Evolutionary conservation across 371 early-diverging fungal genomes (phyloP).

Genomic region (Coemansia sp.): DNA sequence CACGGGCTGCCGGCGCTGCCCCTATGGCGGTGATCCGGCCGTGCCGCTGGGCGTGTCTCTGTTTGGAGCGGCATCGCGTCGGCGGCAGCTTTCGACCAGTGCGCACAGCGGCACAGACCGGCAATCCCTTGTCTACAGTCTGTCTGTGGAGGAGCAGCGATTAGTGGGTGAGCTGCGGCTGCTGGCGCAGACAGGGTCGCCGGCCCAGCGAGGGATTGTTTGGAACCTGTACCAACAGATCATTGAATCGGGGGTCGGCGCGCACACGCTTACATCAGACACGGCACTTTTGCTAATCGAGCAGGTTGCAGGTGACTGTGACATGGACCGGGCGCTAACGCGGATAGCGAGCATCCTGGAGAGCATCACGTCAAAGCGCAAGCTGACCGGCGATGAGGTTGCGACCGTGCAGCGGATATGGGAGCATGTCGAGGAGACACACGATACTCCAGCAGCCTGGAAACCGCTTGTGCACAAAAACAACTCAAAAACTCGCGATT

Average conservation of each 20-base stretch:
- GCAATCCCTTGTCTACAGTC: background rate
- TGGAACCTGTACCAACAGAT: slow-evolving; percentile 34
- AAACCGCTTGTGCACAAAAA: background rate
- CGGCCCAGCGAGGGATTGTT: slow-evolving; percentile 20
- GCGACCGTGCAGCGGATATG: slow-evolving; percentile 24
- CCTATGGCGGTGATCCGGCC: background rate
- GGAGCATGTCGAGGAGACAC: slow-evolving; percentile 4
- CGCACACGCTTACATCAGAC: slow-evolving; percentile 2
- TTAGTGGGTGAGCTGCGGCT: slow-evolving; percentile 13
- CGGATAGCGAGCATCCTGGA: slow-evolving; percentile 18
- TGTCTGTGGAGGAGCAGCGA: slow-evolving; percentile 11
- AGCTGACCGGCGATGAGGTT: slow-evolving; percentile 18
- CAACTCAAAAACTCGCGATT: too few species aligned
- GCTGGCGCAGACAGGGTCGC: slow-evolving; percentile 16
- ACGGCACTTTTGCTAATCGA: slow-evolving; percentile 24
- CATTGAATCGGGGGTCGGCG: background rate
- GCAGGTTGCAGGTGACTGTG: slow-evolving; percentile 22
- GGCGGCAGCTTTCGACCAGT: background rate
- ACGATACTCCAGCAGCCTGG: background rate
- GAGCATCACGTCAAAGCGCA: slow-evolving; percentile 6
- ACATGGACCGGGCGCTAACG: slow-evolving; percentile 15
- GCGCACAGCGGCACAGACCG: background rate
- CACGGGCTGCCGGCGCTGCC: background rate
- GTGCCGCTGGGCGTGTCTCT: background rate
- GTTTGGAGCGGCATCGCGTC: background rate